Evolutionary conservation across 1,284 basidiomycete species (phyloP).

Genomic region (Cutaneotrichosporon dermatis): DNA sequence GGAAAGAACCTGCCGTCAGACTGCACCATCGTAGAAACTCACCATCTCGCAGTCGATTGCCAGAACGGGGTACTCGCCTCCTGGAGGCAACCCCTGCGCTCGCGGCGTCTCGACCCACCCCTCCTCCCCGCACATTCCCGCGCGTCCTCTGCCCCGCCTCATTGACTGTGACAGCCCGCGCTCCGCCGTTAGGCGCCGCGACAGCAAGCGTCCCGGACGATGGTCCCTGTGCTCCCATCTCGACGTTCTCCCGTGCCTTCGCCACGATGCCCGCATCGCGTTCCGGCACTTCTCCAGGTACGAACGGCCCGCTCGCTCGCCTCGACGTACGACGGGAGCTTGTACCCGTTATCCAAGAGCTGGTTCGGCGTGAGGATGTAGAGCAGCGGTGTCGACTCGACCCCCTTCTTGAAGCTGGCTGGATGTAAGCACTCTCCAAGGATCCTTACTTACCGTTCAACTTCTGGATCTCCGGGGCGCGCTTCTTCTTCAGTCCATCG

Average conservation of each 20-base stretch:
- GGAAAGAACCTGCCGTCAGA: constrained; percentile 52
- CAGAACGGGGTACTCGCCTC: constrained; percentile 38
- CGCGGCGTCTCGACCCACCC: constrained; percentile 67
- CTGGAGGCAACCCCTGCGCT: constrained; percentile 30
- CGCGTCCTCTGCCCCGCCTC: constrained; percentile 14
- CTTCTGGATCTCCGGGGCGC: constrained; percentile 51
- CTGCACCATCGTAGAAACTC: no score
- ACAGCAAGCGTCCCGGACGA: neutral
- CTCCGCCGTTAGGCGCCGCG: neutral
- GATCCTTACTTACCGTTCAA: constrained; percentile 25
- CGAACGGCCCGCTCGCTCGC: constrained; percentile 19
- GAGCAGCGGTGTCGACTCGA: constrained; percentile 53
- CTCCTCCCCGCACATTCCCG: constrained; percentile 58
- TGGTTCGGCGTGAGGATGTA: constrained; percentile 73
- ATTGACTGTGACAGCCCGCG: constrained; percentile 6
- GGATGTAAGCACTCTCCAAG: neutral
- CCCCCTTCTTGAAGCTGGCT: neutral
- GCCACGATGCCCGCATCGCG: constrained; percentile 8
- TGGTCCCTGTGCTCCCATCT: neutral
- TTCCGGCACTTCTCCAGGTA: constrained; percentile 28
- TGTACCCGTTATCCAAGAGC: constrained; percentile 88
- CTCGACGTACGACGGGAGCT: constrained; percentile 71
- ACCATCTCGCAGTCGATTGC: constrained; percentile 93
- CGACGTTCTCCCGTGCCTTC: constrained; percentile 5
- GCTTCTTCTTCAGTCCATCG: constrained; percentile 64